A percentile compares a stretch with the other conserved stretches of the same genome.
Evolutionary conservation across 2,329 filamentous ascomycete species (phyloP).

Genomic region (Neonectria hederae): DNA sequence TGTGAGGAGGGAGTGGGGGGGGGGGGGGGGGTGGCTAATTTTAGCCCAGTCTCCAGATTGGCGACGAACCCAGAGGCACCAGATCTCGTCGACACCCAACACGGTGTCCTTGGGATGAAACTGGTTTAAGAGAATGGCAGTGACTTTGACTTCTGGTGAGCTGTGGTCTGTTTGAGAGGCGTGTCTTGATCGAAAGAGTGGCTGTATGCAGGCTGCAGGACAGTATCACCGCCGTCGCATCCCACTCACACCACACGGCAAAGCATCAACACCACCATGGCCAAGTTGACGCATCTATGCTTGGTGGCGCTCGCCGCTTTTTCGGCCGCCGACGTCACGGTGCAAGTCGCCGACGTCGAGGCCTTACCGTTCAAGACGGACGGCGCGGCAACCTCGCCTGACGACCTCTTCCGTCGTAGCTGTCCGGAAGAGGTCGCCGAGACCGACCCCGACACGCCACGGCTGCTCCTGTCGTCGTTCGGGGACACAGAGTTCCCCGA

Average conservation of each 20-base stretch:
- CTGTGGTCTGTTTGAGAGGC: neutral
- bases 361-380: constrained; percentile 39
- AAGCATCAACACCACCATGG: constrained; percentile 15
- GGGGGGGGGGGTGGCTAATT: constrained; percentile 13
- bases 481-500: constrained; percentile 24
- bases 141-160: neutral
- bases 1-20: too few species aligned
- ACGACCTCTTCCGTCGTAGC: constrained; percentile 45
- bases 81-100: neutral
- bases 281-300: constrained; percentile 18
- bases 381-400: constrained; percentile 39
- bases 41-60: constrained; percentile 4
- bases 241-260: neutral
- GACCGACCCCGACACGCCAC: constrained; percentile 33
- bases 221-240: neutral
- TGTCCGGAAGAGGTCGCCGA: constrained; percentile 46
- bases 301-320: constrained; percentile 28
- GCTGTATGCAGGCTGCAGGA: neutral
- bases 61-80: neutral
- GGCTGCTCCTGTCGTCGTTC: constrained; percentile 45
- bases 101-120: constrained; percentile 16
- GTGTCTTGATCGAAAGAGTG: neutral
- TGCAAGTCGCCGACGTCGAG: constrained; percentile 40
- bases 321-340: constrained; percentile 37
- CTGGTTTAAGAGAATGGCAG: neutral